phyloP scores from a whole-genome alignment of 495 filamentous ascomycete species.

The Daldinia caldariorum region DNA sequence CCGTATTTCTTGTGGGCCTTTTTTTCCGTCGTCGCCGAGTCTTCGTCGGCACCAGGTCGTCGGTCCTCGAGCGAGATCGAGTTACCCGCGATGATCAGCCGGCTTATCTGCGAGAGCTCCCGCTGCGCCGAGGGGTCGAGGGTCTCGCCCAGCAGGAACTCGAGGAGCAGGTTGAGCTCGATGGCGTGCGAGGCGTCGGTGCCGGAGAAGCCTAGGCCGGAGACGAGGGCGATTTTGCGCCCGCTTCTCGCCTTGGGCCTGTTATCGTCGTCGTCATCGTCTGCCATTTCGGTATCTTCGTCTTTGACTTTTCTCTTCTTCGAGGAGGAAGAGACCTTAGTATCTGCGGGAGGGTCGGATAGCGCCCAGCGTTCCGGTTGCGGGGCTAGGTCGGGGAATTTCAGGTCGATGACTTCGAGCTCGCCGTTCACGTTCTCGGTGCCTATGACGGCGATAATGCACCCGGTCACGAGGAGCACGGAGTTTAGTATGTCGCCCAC shows the following conservation, averaged over 20 bases:
- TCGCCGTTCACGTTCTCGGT: constrained; percentile 92
- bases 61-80: constrained; percentile 68
- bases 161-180: constrained; percentile 78
- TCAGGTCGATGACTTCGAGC: constrained; percentile 90
- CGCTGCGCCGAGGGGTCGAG: constrained; percentile 65
- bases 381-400: constrained; percentile 82
- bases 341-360: constrained; percentile 42
- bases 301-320: constrained; percentile 6
- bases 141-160: constrained; percentile 89
- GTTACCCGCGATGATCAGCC: constrained; percentile 91
- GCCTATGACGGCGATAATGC: constrained; percentile 88
- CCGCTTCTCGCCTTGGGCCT: constrained; percentile 48
- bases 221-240: constrained; percentile 86
- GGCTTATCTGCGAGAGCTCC: constrained; percentile 74
- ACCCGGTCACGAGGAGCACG: constrained; percentile 85
- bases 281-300: constrained; percentile 41
- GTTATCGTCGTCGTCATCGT: constrained; percentile 57
- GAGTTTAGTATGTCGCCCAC: constrained; percentile 71
- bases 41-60: constrained; percentile 44
- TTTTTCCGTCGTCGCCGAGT: constrained; percentile 44
- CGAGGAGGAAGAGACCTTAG: constrained; percentile 27
- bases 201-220: constrained; percentile 84
- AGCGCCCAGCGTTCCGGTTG: constrained; percentile 82
- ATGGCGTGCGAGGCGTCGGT: constrained; percentile 73
- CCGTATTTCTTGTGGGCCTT: constrained; percentile 82